Evolutionary conservation across 192 early-diverging fungal genomes (phyloP).

Genomic region (Piromyces sp.): DNA sequence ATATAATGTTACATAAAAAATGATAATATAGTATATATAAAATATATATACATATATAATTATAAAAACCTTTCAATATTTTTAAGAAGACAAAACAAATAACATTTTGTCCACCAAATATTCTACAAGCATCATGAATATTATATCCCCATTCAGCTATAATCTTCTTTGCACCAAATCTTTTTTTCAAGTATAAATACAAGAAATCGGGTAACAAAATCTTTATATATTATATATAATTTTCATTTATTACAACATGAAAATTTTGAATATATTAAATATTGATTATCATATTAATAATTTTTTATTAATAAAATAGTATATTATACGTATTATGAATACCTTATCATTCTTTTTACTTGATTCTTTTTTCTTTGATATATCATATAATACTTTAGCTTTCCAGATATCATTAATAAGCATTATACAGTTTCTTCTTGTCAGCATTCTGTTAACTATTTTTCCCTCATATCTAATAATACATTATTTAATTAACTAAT

Average conservation of each 20-base stretch:
- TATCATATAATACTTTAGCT: conserved; percentile 27
- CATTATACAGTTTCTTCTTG: conserved; percentile 11
- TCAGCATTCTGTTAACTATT: conserved; percentile 21
- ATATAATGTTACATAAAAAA: too few relatives aligned
- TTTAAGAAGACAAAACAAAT: conserved; percentile 20
- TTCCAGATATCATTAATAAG: conserved; percentile 33
- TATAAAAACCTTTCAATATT: conserved; percentile 16
- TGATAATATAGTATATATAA: too few relatives aligned
- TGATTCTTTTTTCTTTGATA: conserved; percentile 1
- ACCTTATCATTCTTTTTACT: background rate
- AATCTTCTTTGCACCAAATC: conserved; percentile 29
- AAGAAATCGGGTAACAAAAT: conserved; percentile 27
- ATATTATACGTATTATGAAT: too few relatives aligned
- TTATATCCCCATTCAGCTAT: conserved; percentile 47
- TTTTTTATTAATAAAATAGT: too few relatives aligned
- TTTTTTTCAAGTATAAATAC: conserved; percentile 32
- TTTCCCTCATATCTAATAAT: conserved; percentile 21
- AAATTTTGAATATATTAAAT: too few relatives aligned
- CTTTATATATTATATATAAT: conserved; percentile 1
- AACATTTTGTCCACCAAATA: conserved; percentile 10
- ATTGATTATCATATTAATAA: too few relatives aligned
- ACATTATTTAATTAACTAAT: too few relatives aligned
- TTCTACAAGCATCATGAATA: conserved; percentile 16
- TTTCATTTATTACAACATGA: too few relatives aligned
- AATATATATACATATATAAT: too few relatives aligned